Conservation (phyloP, 495 filamentous ascomycete species). For the Talaromyces nanjingensis region DNA sequence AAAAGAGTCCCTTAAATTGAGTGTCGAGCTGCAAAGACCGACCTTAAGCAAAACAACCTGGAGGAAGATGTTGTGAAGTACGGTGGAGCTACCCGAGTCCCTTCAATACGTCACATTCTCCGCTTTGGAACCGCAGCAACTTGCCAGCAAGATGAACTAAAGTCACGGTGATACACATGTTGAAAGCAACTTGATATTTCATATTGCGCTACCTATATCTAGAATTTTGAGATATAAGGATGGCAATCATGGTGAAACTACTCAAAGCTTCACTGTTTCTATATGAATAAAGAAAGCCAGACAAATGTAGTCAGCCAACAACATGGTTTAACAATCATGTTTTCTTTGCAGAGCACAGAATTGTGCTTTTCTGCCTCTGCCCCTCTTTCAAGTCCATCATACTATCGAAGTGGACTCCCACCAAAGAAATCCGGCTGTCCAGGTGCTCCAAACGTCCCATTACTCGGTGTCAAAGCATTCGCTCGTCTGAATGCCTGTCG, state of each 20-base stretch:
- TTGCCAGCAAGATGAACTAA: not conserved
- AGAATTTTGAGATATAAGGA: not conserved
- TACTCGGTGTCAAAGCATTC: slow-evolving; percentile 40
- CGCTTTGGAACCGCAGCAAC: not conserved
- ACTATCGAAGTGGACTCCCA: slow-evolving; percentile 36
- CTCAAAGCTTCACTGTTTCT: not conserved
- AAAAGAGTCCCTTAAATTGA: not conserved
- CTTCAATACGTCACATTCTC: not conserved
- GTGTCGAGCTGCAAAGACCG: not conserved
- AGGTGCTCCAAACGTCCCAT: slow-evolving; percentile 37
- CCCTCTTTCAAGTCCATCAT: not conserved
- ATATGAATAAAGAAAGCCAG: not conserved
- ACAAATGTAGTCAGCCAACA: not conserved
- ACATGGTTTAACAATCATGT: not conserved
- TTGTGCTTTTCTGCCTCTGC: not conserved
- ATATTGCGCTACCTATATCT: not conserved
- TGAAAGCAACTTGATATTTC: not conserved
- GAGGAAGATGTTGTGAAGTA: not conserved
- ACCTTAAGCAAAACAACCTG: not conserved
- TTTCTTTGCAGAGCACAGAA: not conserved
- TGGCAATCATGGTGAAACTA: not conserved
- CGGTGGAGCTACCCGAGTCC: not conserved
- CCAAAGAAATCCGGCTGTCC: slow-evolving; percentile 35
- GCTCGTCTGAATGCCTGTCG: slow-evolving; percentile 40
- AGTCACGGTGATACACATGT: not conserved